phyloP scores from a whole-genome alignment of 2,329 filamentous ascomycete genomes.

The Exutisphaerella laricina region DNA sequence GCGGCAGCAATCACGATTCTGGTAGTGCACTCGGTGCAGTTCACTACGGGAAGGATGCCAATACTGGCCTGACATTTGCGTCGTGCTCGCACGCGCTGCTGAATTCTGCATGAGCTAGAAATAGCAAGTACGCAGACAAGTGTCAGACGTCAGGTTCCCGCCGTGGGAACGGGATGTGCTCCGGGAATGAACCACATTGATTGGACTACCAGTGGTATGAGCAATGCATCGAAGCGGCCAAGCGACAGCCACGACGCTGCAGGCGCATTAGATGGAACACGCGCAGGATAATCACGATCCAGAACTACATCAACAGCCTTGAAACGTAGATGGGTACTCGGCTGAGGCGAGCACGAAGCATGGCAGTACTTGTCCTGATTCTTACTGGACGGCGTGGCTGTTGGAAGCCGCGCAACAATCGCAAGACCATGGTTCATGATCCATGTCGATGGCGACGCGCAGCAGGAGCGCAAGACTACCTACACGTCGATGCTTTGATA shows the following conservation, averaged over 20 bases:
- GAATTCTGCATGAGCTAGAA: conserved; percentile 1
- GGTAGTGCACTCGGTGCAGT: background rate
- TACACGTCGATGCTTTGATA: background rate
- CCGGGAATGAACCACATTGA: background rate
- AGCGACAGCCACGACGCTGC: conserved; percentile 1
- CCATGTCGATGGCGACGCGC: background rate
- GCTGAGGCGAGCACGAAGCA: too few relatives aligned
- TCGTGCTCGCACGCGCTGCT: conserved; percentile 3
- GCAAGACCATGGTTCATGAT: background rate
- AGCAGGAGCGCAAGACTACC: too few relatives aligned
- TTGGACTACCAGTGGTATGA: conserved; percentile 3
- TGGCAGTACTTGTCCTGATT: too few relatives aligned
- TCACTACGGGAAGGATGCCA: background rate
- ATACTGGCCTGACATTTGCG: conserved; percentile 1
- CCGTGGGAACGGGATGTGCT: conserved; percentile 5
- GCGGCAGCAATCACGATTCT: conserved; percentile 8
- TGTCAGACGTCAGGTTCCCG: background rate
- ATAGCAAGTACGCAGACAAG: conserved; percentile 1
- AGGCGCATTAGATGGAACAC: too few relatives aligned
- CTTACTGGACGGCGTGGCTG: too few relatives aligned
- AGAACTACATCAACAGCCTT: too few relatives aligned
- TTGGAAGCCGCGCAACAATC: background rate
- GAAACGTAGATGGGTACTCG: too few relatives aligned
- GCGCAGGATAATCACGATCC: too few relatives aligned
- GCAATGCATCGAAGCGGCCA: conserved; percentile 1